Conservation (phyloP, 176 grass and related monocot genomes). For the Panicum miliaceum region DNA sequence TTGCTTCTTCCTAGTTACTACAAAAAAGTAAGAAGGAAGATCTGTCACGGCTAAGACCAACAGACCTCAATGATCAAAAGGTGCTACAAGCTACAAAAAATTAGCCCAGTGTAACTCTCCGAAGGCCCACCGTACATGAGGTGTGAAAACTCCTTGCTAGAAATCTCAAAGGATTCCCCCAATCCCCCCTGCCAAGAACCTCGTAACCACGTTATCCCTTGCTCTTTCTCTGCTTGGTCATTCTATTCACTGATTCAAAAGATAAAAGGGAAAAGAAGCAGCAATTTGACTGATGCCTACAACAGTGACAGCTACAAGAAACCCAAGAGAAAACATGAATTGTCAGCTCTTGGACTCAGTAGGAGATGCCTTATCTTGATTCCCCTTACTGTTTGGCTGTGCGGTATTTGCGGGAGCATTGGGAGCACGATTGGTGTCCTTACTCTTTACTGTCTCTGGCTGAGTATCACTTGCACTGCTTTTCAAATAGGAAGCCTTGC, state of each 20-base stretch:
- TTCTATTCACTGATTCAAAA: not conserved
- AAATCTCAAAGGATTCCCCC: not conserved
- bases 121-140: not conserved
- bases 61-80: not conserved
- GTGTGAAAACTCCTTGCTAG: not conserved
- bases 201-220: not conserved
- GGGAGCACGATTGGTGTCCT: constrained; percentile 29
- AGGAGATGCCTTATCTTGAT: constrained; percentile 15
- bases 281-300: not conserved
- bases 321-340: not conserved
- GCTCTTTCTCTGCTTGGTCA: not conserved
- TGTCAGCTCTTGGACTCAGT: constrained; percentile 21
- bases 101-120: not conserved
- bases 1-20: not conserved
- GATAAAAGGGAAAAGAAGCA: not conserved
- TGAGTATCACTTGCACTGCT: constrained; percentile 12
- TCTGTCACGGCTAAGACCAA: not conserved
- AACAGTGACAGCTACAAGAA: not conserved
- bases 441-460: constrained; percentile 3
- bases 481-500: constrained; percentile 14
- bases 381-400: not conserved
- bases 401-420: constrained; percentile 23
- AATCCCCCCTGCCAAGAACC: not conserved
- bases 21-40: not conserved
- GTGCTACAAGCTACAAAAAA: not conserved